Conservation (phyloP, 106 monocot genomes). For the Dactylorhiza incarnata region DNA sequence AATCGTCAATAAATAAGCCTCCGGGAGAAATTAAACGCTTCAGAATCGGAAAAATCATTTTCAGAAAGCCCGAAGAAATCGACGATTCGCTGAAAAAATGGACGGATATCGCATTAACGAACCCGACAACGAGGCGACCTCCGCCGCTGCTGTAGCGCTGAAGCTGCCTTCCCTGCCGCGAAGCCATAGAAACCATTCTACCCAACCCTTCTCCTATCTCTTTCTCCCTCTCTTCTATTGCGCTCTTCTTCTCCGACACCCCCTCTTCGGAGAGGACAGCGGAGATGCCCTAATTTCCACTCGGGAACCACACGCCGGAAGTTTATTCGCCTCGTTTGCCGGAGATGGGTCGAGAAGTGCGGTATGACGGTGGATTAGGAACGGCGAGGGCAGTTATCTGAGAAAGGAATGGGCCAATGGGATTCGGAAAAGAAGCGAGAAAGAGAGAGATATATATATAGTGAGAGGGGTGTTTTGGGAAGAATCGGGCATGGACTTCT, state of each 20-base stretch:
- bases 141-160: constrained; percentile 35
- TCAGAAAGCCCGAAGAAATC: neutral
- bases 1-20: neutral
- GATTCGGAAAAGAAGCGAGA: too few species aligned
- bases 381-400: neutral
- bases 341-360: neutral
- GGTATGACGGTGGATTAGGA: neutral
- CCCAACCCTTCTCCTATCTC: neutral
- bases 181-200: constrained; percentile 15
- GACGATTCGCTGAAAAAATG: neutral
- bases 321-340: neutral
- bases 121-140: constrained; percentile 48
- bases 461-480: neutral
- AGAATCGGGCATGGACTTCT: neutral
- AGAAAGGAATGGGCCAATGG: too few species aligned
- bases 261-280: neutral
- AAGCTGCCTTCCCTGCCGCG: constrained; percentile 41
- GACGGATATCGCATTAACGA: constrained; percentile 4
- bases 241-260: neutral
- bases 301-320: neutral
- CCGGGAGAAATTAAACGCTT: neutral
- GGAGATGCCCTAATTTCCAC: neutral
- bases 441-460: neutral
- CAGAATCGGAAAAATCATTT: neutral
- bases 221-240: too few species aligned